phyloP scores from a whole-genome alignment of 306 rosid species.

The Citrullus mucosospermus region DNA sequence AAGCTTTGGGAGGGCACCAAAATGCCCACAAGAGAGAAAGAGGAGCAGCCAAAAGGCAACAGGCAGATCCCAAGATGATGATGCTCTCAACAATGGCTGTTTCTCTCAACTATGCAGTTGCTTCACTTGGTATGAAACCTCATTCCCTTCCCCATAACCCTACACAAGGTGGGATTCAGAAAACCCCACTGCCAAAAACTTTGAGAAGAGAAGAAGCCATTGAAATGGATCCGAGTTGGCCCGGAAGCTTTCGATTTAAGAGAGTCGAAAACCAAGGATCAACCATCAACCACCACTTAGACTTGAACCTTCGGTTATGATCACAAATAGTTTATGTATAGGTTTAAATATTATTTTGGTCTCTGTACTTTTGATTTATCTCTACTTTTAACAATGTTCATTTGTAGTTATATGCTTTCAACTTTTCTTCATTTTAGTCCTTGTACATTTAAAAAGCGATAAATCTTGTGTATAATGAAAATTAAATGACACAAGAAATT shows the following conservation, averaged over 20 bases:
- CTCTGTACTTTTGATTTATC: too few relatives aligned
- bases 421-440: too few relatives aligned
- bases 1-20: conserved; percentile 4
- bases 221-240: background rate
- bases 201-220: background rate
- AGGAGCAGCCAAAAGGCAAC: background rate
- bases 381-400: too few relatives aligned
- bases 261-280: background rate
- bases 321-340: background rate
- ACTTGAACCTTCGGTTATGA: background rate
- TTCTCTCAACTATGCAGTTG: conserved; percentile 14
- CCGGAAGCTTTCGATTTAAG: conserved; percentile 4
- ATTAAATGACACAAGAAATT: too few relatives aligned
- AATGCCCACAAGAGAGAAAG: conserved; percentile 5
- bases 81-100: conserved; percentile 25
- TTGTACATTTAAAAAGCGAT: too few relatives aligned
- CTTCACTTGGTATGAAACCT: conserved; percentile 42
- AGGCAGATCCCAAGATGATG: conserved; percentile 27
- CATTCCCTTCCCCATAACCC: conserved; percentile 52
- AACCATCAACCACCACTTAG: background rate
- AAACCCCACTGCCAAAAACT: conserved; percentile 23
- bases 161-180: conserved; percentile 20
- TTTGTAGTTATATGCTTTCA: too few relatives aligned
- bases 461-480: too few relatives aligned
- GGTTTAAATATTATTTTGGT: too few relatives aligned